Evolutionary conservation across 495 filamentous ascomycete species (phyloP), one percentile per base, ranked within the genome.

Genomic region (Aspergillus carlsbadensis): DNA sequence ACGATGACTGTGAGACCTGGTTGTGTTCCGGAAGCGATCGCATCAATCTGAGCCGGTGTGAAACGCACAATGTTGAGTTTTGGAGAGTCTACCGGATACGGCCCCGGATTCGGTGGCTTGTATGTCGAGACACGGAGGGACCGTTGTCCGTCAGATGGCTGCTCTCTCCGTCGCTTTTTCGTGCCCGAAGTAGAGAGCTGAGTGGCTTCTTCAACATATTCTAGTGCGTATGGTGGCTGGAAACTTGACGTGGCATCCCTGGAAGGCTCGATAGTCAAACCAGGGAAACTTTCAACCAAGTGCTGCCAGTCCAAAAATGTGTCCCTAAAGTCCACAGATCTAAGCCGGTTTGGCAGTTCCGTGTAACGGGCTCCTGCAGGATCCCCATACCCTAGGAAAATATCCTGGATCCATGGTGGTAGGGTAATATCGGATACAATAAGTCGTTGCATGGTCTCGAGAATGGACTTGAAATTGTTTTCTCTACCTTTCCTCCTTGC

Each of bases 221-320:
- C 81, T 6, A 96, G 78, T 21, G 96, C 80, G 65, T 96, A 98
- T 11, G 94, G 94, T 48, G 95, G 92, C 3, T 82, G 82, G 66
- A 92, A 94, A 67, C 87, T 92, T 33, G 84, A 83, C 20, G 82
- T 76, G 6, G 83, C 84, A 59, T 87, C 78, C 44, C 84, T 84
- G 24, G 83, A 80, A 21, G 89, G 88, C 64, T 96, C 90, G 37
- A 96, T 83, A 14, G 78, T 88, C 77, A 88, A 89, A 6, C 89
- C 90, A 10, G 91, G 89, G 54, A 96, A 81, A 68, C 90, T 92
- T 66, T 91, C 88, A 35, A 95, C 79, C 21, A 99, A 73, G 77
- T 99, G 94, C 61, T 92, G 83, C 95, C 95, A 98, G 71, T 96
- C 85, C 53, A 97, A 67, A 63, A 99, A 95, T 0, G 95, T 98